phyloP scores from a whole-genome alignment of 345 rosid species.

The Raphanus raphanistrum region DNA sequence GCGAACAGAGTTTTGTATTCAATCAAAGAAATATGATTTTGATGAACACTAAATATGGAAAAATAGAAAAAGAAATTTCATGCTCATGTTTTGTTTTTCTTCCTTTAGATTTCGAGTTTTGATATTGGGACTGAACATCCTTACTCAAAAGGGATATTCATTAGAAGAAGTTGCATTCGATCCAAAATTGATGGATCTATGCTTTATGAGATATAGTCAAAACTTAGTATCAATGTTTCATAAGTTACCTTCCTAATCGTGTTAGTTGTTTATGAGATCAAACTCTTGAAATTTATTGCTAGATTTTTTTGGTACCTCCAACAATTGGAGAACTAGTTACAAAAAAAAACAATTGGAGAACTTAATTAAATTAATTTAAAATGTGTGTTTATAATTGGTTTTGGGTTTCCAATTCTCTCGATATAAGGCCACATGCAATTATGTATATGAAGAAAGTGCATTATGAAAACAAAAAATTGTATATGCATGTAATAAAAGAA shows the following conservation, averaged over 20 bases:
- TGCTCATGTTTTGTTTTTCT: no score
- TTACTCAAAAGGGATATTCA: neutral
- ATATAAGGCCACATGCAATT: neutral
- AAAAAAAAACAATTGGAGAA: neutral
- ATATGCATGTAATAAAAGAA: conserved; percentile 17
- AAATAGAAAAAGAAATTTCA: no score
- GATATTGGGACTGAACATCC: no score
- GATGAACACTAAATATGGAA: no score
- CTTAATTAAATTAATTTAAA: neutral
- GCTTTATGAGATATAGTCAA: neutral
- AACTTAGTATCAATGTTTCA: neutral
- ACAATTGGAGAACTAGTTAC: neutral
- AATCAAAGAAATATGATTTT: no score
- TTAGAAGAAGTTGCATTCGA: neutral
- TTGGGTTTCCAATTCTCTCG: neutral
- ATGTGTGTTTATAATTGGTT: neutral
- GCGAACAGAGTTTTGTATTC: no score
- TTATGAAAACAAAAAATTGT: conserved; percentile 24
- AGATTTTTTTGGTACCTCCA: neutral
- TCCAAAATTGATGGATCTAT: neutral
- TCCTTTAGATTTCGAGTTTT: no score
- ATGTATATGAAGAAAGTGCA: conserved; percentile 16
- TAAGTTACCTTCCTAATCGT: neutral
- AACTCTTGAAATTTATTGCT: neutral
- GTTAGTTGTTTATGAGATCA: neutral